Percentiles rank a stretch among this genome's conserved stretches.
Evolutionary conservation across 2,329 filamentous ascomycete species (phyloP).

Genomic region (Neopestalotiopsis sp.): DNA sequence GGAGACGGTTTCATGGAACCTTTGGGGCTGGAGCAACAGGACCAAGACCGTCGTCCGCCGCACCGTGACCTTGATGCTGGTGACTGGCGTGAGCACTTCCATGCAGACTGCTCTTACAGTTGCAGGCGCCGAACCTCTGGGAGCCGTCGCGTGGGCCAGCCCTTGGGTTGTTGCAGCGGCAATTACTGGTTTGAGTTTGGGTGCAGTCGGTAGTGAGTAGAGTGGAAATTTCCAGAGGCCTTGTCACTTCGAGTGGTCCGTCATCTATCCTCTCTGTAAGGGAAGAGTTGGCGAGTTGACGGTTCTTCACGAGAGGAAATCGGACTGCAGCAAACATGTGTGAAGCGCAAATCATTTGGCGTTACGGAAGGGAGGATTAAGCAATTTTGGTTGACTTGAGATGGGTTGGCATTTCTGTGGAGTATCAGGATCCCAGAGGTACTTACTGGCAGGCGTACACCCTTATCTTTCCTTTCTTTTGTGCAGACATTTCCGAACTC

Average conservation of each 20-base stretch:
- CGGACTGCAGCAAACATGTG: too few species aligned
- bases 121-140: constrained; percentile 70
- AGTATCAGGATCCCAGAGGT: too few species aligned
- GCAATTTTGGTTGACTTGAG: too few species aligned
- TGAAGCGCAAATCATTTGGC: too few species aligned
- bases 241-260: not conserved
- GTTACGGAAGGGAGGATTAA: too few species aligned
- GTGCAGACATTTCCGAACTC: too few species aligned
- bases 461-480: too few species aligned
- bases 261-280: too few species aligned
- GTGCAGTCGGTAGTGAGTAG: constrained; percentile 57
- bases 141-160: constrained; percentile 74
- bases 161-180: constrained; percentile 75
- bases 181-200: constrained; percentile 62
- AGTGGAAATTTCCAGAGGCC: not conserved
- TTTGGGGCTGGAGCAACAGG: constrained; percentile 71
- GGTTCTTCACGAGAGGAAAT: too few species aligned
- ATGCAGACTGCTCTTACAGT: constrained; percentile 71
- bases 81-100: constrained; percentile 65
- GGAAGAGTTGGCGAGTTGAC: too few species aligned
- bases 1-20: constrained; percentile 74
- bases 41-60: constrained; percentile 69
- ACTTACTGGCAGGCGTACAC: too few species aligned
- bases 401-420: too few species aligned
- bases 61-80: constrained; percentile 63